phyloP scores from a whole-genome alignment of 306 rosid genomes.

The Vachellia collinsii region DNA sequence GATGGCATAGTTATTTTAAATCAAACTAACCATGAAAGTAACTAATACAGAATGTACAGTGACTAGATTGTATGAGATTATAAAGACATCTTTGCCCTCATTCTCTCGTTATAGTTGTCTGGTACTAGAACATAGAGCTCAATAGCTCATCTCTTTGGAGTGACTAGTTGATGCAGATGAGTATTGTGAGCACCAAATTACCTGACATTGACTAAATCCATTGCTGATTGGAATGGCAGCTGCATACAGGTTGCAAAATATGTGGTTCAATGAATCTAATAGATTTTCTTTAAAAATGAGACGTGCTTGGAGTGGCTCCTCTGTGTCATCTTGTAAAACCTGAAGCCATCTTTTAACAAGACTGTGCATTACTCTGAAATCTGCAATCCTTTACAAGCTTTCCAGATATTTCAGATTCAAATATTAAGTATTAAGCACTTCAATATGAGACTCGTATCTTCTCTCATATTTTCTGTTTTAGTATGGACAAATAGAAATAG shows the following conservation, averaged over 20 bases:
- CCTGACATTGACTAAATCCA: conserved; percentile 66
- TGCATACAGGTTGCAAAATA: conserved; percentile 62
- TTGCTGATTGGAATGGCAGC: conserved; percentile 53
- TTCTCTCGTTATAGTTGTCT: conserved; percentile 30
- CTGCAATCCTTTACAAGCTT: conserved; percentile 52
- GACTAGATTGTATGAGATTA: conserved; percentile 19
- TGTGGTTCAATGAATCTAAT: conserved; percentile 60
- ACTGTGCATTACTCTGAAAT: conserved; percentile 67
- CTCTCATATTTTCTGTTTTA: neutral
- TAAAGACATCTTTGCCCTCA: conserved; percentile 16
- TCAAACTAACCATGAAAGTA: conserved; percentile 15
- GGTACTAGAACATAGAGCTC: neutral
- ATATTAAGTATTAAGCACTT: conserved; percentile 3
- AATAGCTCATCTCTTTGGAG: conserved; percentile 24
- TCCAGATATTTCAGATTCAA: conserved; percentile 22
- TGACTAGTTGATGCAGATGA: conserved; percentile 18
- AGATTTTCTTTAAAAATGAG: conserved; percentile 58
- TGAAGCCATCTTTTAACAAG: conserved; percentile 69
- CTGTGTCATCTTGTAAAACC: conserved; percentile 63
- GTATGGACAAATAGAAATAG: neutral
- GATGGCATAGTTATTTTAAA: conserved; percentile 20
- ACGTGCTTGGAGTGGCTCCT: conserved; percentile 62
- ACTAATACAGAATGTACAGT: conserved; percentile 16
- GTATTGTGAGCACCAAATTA: conserved; percentile 26
- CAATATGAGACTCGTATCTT: neutral